phyloP scores from a whole-genome alignment of 2,329 filamentous ascomycete genomes.

The Rosellinia necatrix region DNA sequence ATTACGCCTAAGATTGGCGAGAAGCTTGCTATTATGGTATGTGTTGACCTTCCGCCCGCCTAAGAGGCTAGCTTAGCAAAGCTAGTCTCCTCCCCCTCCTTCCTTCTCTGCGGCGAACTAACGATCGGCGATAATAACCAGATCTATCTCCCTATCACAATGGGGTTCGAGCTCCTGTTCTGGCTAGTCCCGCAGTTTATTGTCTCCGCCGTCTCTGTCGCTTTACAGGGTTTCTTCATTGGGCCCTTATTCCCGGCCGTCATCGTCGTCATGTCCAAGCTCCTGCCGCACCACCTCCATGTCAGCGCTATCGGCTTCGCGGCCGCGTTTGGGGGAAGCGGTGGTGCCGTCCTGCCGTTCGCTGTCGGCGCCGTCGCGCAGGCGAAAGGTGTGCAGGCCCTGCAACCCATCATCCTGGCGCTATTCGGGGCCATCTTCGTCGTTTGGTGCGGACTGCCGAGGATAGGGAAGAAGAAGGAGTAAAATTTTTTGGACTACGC shows the following conservation, averaged over 20 bases:
- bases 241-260: constrained; percentile 78
- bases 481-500: constrained; percentile 29
- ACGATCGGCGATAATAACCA: constrained; percentile 18
- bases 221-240: constrained; percentile 77
- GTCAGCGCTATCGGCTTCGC: constrained; percentile 78
- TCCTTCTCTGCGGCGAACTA: neutral
- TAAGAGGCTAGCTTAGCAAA: too few species aligned
- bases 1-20: constrained; percentile 74
- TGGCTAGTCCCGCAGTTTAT: constrained; percentile 82
- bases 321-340: constrained; percentile 74
- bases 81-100: too few species aligned
- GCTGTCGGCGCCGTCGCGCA: constrained; percentile 69
- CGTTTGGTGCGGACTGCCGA: constrained; percentile 53
- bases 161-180: constrained; percentile 72
- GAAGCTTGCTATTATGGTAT: constrained; percentile 60
- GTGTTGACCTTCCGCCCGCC: too few species aligned
- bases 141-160: constrained; percentile 67
- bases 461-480: constrained; percentile 47
- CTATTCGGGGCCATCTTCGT: constrained; percentile 50
- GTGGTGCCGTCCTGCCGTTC: constrained; percentile 70
- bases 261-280: constrained; percentile 71
- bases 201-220: constrained; percentile 72
- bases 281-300: constrained; percentile 73
- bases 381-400: constrained; percentile 56
- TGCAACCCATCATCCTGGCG: constrained; percentile 62